These are phyloP conservation scores for Hura crepitans DNA, from an alignment of 441 rosid species.

Conservation along the genomic window DNA sequence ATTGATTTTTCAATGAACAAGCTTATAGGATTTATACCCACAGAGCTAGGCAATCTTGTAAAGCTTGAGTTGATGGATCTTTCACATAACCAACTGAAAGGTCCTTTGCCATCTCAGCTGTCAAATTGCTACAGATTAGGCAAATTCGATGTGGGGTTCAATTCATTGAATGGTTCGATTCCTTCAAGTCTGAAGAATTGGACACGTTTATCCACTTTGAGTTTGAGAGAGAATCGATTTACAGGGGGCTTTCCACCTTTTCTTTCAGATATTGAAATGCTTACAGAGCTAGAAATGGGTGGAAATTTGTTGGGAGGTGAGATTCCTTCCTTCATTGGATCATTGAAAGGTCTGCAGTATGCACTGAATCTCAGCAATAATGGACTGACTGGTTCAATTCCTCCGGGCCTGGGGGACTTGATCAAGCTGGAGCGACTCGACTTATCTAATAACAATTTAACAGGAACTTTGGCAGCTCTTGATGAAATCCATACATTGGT, in stretches of 20 bases:
- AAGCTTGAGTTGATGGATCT: slow-evolving; percentile 43
- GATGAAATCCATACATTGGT: slow-evolving; percentile 36
- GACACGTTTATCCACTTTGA: slow-evolving; percentile 48
- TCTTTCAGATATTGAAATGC: slow-evolving; percentile 44
- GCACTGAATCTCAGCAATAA: slow-evolving; percentile 59
- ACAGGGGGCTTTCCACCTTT: slow-evolving; percentile 60
- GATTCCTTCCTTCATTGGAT: slow-evolving; percentile 61
- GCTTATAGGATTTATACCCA: slow-evolving; percentile 53
- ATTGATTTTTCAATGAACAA: slow-evolving; percentile 58
- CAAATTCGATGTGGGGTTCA: slow-evolving; percentile 57
- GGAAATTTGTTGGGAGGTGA: slow-evolving; percentile 60
- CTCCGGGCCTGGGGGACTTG: slow-evolving; percentile 39
- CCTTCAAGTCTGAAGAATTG: slow-evolving; percentile 43
- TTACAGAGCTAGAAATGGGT: slow-evolving; percentile 54
- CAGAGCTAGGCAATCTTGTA: slow-evolving; percentile 49
- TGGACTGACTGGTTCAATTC: slow-evolving; percentile 55
- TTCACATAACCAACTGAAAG: slow-evolving; percentile 55
- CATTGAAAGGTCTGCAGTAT: slow-evolving; percentile 41
- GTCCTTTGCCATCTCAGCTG: slow-evolving; percentile 58
- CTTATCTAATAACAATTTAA: slow-evolving; percentile 59
- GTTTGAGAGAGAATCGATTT: slow-evolving; percentile 53
- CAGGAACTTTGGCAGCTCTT: slow-evolving; percentile 50
- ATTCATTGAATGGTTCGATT: slow-evolving; percentile 53
- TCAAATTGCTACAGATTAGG: slow-evolving; percentile 42
- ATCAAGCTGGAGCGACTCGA: slow-evolving; percentile 48